Evolutionary conservation across 768 basidiomycete species (phyloP).

Genomic region (Trametes meyenii): DNA sequence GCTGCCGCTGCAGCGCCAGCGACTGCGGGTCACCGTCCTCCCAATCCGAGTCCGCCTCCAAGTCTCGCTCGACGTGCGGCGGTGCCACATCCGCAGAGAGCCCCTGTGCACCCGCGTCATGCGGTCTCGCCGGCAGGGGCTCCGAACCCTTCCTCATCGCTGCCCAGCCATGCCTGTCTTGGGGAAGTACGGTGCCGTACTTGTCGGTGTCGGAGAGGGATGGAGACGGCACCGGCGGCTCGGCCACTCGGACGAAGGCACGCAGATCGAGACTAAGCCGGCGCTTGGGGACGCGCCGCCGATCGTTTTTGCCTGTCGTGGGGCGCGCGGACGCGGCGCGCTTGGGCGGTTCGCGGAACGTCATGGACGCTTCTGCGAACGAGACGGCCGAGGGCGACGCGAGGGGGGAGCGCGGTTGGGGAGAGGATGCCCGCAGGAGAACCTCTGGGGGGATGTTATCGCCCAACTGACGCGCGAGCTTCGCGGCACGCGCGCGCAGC

Average conservation of each 20-base stretch:
- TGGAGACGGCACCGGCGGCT: slow-evolving; percentile 4
- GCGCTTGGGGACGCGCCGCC: neutral
- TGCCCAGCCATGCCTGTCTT: neutral
- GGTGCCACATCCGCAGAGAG: neutral
- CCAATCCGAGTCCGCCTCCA: slow-evolving; percentile 6
- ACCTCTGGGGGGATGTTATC: slow-evolving; percentile 42
- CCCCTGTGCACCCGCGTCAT: neutral
- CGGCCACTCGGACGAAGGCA: slow-evolving; percentile 3
- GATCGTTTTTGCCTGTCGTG: neutral
- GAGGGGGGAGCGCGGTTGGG: slow-evolving; percentile 9
- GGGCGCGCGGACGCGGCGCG: slow-evolving; percentile 5
- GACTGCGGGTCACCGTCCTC: slow-evolving; percentile 4
- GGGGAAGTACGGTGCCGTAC: neutral
- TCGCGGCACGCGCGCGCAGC: slow-evolving; percentile 38
- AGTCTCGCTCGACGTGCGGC: neutral
- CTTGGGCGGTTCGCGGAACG: slow-evolving; percentile 3
- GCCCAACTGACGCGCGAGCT: slow-evolving; percentile 42
- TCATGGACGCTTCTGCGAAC: slow-evolving; percentile 7
- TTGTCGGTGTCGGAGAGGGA: neutral
- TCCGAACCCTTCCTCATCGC: neutral
- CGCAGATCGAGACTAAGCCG: slow-evolving; percentile 11
- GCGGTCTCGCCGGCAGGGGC: neutral
- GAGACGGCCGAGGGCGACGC: slow-evolving; percentile 13
- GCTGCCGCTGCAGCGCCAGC: slow-evolving; percentile 38
- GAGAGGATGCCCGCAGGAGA: slow-evolving; percentile 32